Evolutionary conservation across 179 eudicot species (phyloP), one percentile per base, ranked within the genome.

Genomic region (Heliamphora ciliata): DNA sequence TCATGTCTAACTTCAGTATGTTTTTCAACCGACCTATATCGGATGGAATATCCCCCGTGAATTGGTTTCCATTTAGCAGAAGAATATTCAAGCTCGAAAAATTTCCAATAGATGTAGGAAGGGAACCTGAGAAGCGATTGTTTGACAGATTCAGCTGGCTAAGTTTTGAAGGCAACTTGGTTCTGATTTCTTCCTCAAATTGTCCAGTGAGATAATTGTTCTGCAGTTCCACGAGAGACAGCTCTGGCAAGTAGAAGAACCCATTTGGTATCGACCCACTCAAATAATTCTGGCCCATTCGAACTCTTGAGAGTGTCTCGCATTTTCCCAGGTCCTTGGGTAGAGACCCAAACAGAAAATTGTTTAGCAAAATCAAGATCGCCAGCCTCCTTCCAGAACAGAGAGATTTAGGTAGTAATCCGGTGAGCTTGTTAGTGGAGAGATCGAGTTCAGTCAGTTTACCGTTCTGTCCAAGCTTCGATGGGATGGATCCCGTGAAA

Each of bases 361-460:
- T 91, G 48, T 90, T 83, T 58, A 88, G 84, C 84, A 90, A 55
- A 64, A 89, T 92, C 86, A 92, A 82, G 78, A 81, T 84, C 15
- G 66, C 66, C 67, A 92, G 80, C 55, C 77, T 88, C 63, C 86
- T 74, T n/a, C 91, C 91, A 40, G 64, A 87, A 68, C 95, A 91
- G 1, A 91, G 83, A 79, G 78, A 78, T 50, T 84, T 84, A 0
- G 93, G 95, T 3, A 90, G 79, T 31, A 81, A 44, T 10, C 93
- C 95, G 1, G 90, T 90, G 76, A 91, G 91, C 76, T 87, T 89
- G 52, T 90, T 91, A 10, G 84, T 84, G 2, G 93, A 88, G 69
- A 91, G 89, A 83, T 91, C 93, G 17, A 91, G 84, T 24, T 82
- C 84, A 1, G 51, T 61, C 4, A 91, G 81, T 15, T 80, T 85